phyloP scores from a whole-genome alignment of 768 basidiomycete genomes.

The Panus rudis region DNA sequence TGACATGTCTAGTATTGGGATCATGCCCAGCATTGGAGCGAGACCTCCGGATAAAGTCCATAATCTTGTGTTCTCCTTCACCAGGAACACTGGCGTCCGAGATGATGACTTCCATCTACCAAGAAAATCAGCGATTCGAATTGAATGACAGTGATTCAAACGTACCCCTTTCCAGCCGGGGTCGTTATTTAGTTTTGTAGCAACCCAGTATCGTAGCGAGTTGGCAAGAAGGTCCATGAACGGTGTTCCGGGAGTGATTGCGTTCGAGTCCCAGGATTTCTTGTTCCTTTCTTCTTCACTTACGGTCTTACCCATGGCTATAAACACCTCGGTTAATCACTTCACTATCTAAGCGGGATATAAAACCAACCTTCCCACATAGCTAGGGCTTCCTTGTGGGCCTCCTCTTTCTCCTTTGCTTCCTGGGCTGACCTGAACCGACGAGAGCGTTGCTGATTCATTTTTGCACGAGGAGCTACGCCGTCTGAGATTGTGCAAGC shows the following conservation, averaged over 20 bases:
- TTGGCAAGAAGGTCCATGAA: slow-evolving; percentile 92
- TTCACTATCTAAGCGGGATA: neutral
- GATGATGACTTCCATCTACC: slow-evolving; percentile 87
- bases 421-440: slow-evolving; percentile 95
- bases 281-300: slow-evolving; percentile 79
- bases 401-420: slow-evolving; percentile 89
- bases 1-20: slow-evolving; percentile 93
- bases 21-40: slow-evolving; percentile 84
- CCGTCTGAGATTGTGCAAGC: slow-evolving; percentile 56
- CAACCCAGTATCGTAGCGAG: slow-evolving; percentile 94
- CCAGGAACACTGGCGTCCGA: slow-evolving; percentile 97
- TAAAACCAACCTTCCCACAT: slow-evolving; percentile 70
- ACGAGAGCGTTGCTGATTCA: slow-evolving; percentile 98
- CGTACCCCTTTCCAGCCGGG: slow-evolving; percentile 89
- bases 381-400: slow-evolving; percentile 71
- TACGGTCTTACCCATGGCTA: slow-evolving; percentile 89
- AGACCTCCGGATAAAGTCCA: slow-evolving; percentile 95
- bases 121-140: neutral
- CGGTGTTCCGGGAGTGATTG: slow-evolving; percentile 97
- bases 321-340: neutral
- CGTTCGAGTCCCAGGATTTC: slow-evolving; percentile 94
- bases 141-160: neutral
- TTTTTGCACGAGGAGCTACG: slow-evolving; percentile 96
- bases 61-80: slow-evolving; percentile 99
- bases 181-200: slow-evolving; percentile 89